Evolutionary conservation across 2,329 filamentous ascomycete genomes (phyloP), one percentile per base, ranked within the genome.

Genomic region (Colletotrichum euphorbiae): DNA sequence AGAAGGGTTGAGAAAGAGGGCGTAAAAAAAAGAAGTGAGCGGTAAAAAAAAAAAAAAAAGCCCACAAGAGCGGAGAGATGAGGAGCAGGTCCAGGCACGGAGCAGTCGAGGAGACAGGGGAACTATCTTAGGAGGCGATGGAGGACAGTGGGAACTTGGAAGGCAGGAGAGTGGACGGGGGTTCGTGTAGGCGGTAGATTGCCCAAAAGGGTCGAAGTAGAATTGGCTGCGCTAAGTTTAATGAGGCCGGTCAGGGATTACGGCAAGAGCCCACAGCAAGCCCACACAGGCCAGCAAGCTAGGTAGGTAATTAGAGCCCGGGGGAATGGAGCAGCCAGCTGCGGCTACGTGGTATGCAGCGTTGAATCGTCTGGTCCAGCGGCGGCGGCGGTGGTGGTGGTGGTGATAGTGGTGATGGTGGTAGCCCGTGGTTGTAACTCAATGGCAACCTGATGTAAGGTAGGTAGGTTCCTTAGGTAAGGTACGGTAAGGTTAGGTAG

Each of bases 171-270:
- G 63, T 73, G 74, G 74, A 69, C 70, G 63, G 73, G 72, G 72
- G 71, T 72, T 69, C 64, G 64, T 68, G 58, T 64, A 64, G 69
- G 65, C 46, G 77, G 77, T 73, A 77, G 76, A 80, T 79, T 80
- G 74, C 77, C 74, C 73, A 74, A 78, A 77, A 73, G 72, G 73
- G 77, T 61, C 72, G 70, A 74, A 73, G 74, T 76, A 72, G 74
- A 75, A 77, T 73, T 76, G 77, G 77, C 71, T 74, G 76, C 79
- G 79, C 79, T 80, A 81, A 77, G 76, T 80, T 80, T 77, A 78
- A 79, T 80, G 77, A 81, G 76, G 72, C 69, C 71, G 70, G 73
- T 73, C 73, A 74, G 72, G 71, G 73, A 74, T 73, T 65, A 60
- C 54, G 58, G 58, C 54, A 63, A 45, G 51, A 69, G 38, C 55